Evolutionary conservation across 371 early-diverging fungal genomes (phyloP), one percentile per base, ranked within the genome.

Genomic region (Mortierella sp.): DNA sequence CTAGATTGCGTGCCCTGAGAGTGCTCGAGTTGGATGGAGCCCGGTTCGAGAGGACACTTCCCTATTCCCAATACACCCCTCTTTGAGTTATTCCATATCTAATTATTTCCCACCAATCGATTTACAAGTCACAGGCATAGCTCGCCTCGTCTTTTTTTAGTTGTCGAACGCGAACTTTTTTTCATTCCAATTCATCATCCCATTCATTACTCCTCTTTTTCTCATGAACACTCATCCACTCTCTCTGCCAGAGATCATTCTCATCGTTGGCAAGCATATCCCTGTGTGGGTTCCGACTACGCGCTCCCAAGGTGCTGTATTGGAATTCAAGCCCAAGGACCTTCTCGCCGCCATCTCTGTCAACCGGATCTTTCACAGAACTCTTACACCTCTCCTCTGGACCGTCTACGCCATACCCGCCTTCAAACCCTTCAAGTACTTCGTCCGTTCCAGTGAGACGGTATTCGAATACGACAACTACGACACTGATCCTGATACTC

Each of bases 331-430:
- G 29, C 71, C 67, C n/a, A 52, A 64, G 31, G 48, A 53, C 61
- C 63, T 71, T 3, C 26, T 71, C 8, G 31, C 76, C 1, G 70
- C 70, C 22, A 43, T 55, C 4, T 31, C 58, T n/a, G 66, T 76
- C 71, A 70, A 58, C 61, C 76, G 71, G 2, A 41, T 44, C 47
- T 71, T 64, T 19, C 24, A 71, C 41, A 26, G 29, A 2, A 66
- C 50, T 9, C 58, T 76, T 16, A 45, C 66, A 2, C 71, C 67
- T 8, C 50, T 68, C 4, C 65, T 75, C 76, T 75, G 66, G 76
- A n/a, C 7, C 14, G 53, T 64, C n/a, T 69, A 26, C 45, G 41
- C n/a, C 50, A n/a, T n/a, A 22, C 50, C 22, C n/a, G 9, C 22
- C 9, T 9, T n/a, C 24, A n/a, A 24, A 50, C 10, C 50, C 24